Base-by-base conservation (phyloP, 495 filamentous ascomycete genomes). In the Platismatia glauca region DNA sequence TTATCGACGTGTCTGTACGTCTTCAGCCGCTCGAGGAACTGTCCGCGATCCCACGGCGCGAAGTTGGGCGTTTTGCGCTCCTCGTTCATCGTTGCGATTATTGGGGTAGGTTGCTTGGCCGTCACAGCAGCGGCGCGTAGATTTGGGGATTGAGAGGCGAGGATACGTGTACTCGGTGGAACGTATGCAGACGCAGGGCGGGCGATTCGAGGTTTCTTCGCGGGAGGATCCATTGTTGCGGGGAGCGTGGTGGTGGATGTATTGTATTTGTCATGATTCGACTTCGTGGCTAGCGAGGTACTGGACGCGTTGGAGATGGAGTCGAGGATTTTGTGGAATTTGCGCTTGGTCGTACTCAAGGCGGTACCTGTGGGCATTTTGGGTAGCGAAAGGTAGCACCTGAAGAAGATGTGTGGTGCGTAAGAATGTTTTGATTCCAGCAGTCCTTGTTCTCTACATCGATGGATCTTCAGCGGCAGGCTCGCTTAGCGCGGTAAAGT, bases 1-100 rank as follows among this genome's bases (percentile, higher is more conserved):
- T 88, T 83, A 62, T 90, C 91, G 50, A 97, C 85, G 64, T 91
- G 89, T 59, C 91, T 85, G 67, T 94, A 98, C 2, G 92, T 94
- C 65, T 86, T 87, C 52, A 98, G 76, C 27, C 94, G 79, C 64
- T 84, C 82, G 4, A 97, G 81, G 66, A 98, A 93, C 63, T 85
- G 83, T 35, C 84, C 84, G 57, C 92, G 88, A 71, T 93, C 89
- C 82, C 86, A 87, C 11, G 92, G 93, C 59, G 86, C 85, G 72
- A 92, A 97, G 59, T 81, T 84, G 74, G 84, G 65, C 69, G 78
- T 53, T 58, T 71, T 68, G 67, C 62, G 55, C 58, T 58, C 66
- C 57, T 68, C 31, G 27, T 48, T 39, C 58, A 66, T 61, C 20
- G 71, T 65, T 13, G 71, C 71, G n/a, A n/a, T n/a, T 24, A 63